Percentiles rank a stretch among this genome's conserved stretches.
Evolutionary conservation across 192 early-diverging fungal genomes (phyloP).

Genomic region (Hyaloraphidium curvatum): DNA sequence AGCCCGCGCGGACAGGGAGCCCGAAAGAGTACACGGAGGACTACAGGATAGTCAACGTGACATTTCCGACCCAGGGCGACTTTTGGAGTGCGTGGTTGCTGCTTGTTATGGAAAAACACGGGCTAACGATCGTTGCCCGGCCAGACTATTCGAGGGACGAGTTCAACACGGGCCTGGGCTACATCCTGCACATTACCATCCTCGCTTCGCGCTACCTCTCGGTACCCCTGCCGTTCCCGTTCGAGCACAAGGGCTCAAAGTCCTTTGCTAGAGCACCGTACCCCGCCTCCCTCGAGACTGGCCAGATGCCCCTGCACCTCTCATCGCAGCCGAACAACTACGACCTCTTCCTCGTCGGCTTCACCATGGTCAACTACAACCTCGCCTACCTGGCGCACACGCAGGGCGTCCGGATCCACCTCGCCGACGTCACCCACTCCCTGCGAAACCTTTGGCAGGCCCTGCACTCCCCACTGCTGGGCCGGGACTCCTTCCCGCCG

Average conservation of each 20-base stretch:
- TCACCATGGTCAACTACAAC: background rate
- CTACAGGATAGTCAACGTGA: background rate
- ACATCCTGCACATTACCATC: background rate
- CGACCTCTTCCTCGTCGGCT: constrained; percentile 1
- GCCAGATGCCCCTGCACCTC: background rate
- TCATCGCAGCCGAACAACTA: background rate
- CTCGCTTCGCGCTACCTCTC: background rate
- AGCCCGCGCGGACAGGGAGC: background rate
- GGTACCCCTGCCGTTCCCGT: background rate
- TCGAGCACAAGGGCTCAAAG: background rate
- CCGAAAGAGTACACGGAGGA: background rate
- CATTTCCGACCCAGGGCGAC: background rate
- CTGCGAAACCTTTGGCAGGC: background rate
- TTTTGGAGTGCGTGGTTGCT: background rate
- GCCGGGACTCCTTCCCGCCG: background rate
- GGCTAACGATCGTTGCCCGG: background rate
- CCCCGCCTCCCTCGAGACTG: background rate
- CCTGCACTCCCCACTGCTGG: background rate
- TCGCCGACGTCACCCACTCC: background rate
- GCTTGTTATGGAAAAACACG: background rate
- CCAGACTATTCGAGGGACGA: background rate
- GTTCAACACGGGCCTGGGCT: constrained; percentile 1
- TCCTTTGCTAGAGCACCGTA: background rate
- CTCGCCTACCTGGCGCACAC: background rate
- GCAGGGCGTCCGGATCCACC: background rate